Evolutionary conservation across 2,329 filamentous ascomycete genomes (phyloP), one percentile per base, ranked within the genome.

Genomic region (Gnomoniopsis sp.): DNA sequence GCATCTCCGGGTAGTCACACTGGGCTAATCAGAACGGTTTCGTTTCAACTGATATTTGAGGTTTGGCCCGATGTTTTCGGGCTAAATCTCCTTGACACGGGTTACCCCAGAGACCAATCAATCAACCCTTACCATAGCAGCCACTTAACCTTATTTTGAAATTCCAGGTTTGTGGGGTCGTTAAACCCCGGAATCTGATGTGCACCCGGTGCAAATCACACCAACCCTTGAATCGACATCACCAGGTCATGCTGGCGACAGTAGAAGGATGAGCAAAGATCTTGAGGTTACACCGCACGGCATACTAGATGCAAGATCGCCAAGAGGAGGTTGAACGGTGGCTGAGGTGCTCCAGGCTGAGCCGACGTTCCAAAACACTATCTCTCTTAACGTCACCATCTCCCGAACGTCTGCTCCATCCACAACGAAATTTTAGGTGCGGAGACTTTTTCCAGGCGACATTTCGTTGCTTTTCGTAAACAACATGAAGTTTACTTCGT

Each of bases 21-120:
- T 44, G 3, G 47, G 53, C 47, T 57, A 55, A 47, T 49, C 34
- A 15, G 30, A 33, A 46, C 51, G 57, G 57, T 55, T 51, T 59
- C 38, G 57, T 59, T 55, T 59, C 52, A 38, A 59, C 57, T 59
- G 57, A 59, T 55, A 36, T 55, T 55, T 22, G 38, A 44, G 23
- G 57, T 59, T 59, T 59, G 57, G 57, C 57, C 57, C 52, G 57
- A 59, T 59, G n/a, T 44, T 15, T 34, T 34, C 41, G 15, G 22
- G 38, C 38, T 36, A 49, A 55, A 50, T 23, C 50, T 50, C 51
- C 49, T 44, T 49, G 23, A 23, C 30, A 43, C 15, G 2, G 4
- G n/a, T 15, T 43, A n/a, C 38, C 50, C 38, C 10, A 30, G 17
- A 21, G 36, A 11, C 7, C 14, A 15, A 19, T 10, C 3, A 15